Conservation (phyloP, 1,139 yeast genomes). For the Ogataea hybrid region DNA sequence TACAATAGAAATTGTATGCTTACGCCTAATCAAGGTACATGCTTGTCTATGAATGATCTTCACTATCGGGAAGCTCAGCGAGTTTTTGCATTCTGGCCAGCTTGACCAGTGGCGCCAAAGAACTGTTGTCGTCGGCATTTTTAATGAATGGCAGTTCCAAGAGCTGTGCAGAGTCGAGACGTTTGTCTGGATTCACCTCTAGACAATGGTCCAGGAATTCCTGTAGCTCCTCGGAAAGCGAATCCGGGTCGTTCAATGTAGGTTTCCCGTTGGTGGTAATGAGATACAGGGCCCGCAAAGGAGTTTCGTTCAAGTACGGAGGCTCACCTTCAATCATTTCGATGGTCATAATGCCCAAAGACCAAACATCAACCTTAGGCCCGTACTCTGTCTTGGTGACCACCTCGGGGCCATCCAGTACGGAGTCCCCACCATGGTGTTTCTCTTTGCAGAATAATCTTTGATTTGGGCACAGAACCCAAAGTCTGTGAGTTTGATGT, state of each 20-base stretch:
- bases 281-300: constrained; percentile 83
- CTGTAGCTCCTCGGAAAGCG: constrained; percentile 63
- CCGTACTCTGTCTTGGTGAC: constrained; percentile 93
- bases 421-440: constrained; percentile 99
- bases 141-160: constrained; percentile 69
- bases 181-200: constrained; percentile 78
- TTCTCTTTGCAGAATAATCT: constrained; percentile 80
- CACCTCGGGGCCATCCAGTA: constrained; percentile 99
- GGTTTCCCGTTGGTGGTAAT: constrained; percentile 98
- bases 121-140: constrained; percentile 66
- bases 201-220: constrained; percentile 76
- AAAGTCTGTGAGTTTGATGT: constrained; percentile 85
- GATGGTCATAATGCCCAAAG: constrained; percentile 94
- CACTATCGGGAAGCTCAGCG: constrained; percentile 45
- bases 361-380: constrained; percentile 97
- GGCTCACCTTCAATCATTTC: constrained; percentile 99
- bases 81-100: constrained; percentile 80
- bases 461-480: constrained; percentile 96
- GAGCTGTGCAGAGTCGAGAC: constrained; percentile 80
- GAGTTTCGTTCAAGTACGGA: constrained; percentile 93
- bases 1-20: constrained; percentile 12
- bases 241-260: constrained; percentile 82
- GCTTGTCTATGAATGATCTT: constrained; percentile 12
- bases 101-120: constrained; percentile 87
- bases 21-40: constrained; percentile 5